Base-by-base conservation (phyloP, 73 alveolate species). In the Stentor coeruleus region DNA sequence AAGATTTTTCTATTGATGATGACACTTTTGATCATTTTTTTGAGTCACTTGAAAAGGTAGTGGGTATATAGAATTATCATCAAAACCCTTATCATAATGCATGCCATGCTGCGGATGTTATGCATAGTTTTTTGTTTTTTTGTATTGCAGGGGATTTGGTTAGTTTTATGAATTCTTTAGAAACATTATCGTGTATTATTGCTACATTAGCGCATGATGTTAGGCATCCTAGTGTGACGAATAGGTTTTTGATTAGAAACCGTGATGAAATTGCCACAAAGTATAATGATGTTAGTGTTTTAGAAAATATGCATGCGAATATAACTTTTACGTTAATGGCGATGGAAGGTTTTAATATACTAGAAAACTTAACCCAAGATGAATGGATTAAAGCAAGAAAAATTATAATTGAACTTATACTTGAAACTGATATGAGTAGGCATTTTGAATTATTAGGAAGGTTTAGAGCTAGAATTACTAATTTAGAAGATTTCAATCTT, bases 61-160 rank as follows among this genome's bases (percentile, higher is more conserved):
- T 20, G n/a, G 11, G 1, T 66, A 66, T 66, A n/a, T 39, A 81
- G 93, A 35, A 57, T 15, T 75, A 75, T 35, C 74, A 75, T 39
- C 74, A 75, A 37, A 75, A 75, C 58, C 84, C 89, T 14, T 90
- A 90, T 76, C 96, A 90, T 38, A 90, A 89, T 72, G 89, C 82
- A 38, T 74, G 84, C 20, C 96, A 90, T 88, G 96, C 94, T 3
- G 87, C 91, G 3, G 96, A 90, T 88, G 93, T 90, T 11, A 35
- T 83, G 3, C 90, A 90, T 60, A 84, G 88, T 28, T 58, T 77
- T 39, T 85, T 82, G 42, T 85, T 40, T 58, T 90, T 87, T 74
- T 42, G 83, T 42, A 30, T 58, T 14, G 37, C 59, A 31, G 75
- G 92, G 26, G 89, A 88, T 30, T 31, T 90, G 38, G 55, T 39